Evolutionary conservation across 306 rosid genomes (phyloP), one percentile per base, ranked within the genome.

Genomic region (Crotalaria pallida): DNA sequence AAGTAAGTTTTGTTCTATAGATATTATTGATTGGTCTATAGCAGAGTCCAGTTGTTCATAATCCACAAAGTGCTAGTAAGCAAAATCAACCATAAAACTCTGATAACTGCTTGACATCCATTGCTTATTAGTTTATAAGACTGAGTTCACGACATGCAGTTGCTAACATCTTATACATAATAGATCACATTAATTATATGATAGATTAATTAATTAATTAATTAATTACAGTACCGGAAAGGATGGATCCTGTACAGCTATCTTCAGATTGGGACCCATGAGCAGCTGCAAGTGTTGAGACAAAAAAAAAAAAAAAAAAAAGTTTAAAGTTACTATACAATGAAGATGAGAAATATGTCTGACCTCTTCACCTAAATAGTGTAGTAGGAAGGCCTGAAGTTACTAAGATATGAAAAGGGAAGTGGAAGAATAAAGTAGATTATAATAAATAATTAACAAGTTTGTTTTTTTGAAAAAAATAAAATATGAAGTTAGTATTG

Each of bases 161-260:
- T 34, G 61, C 9, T 49, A 31, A 36, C 69, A 58, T 36, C 13
- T 36, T 36, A 13, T 36, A 44, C 34, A 57, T 21, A 47, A n/a
- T 17, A 27, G 24, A 23, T 36, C 38, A 52, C 4, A 24, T 38
- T 45, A 50, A 26, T 29, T 33, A 55, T 26, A 70, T 13, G 34
- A 70, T 12, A 59, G 22, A 47, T 36, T 57, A 15, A 60, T 68
- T n/a, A 40, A 34, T 2, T 29, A 40, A 34, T n/a, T n/a, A n/a
- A n/a, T n/a, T 31, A 15, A 75, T 67, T 48, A 55, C 18, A 43
- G 15, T 83, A 89, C 96, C 85, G 93, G 96, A 74, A 80, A 87
- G 7, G 96, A 84, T 45, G 96, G 93, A 55, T 89, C 89, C 72
- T 87, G 91, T 23, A 85, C 86, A 38, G 93, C 89, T 57, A 81